Conservation (phyloP, 164 flowering plant genomes). For the Chimonanthus salicifolius region DNA sequence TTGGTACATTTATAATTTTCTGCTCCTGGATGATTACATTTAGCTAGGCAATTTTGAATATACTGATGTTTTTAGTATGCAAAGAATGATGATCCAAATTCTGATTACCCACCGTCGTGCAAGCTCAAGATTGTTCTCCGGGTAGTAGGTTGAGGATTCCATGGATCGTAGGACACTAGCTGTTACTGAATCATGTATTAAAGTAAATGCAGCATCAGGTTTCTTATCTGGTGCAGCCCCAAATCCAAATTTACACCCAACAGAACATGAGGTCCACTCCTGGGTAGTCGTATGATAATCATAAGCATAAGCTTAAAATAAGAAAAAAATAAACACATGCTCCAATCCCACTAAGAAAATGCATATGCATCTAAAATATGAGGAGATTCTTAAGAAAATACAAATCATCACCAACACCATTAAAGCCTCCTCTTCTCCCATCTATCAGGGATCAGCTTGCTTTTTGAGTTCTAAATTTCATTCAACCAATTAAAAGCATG, state of each 20-base stretch:
- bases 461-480: not conserved
- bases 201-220: conserved; percentile 6
- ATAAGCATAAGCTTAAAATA: not conserved
- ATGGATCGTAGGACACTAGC: conserved; percentile 64
- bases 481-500: not conserved
- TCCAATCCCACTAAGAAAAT: not conserved
- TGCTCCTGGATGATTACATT: too few species aligned
- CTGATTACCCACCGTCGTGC: conserved; percentile 97
- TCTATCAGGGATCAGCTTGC: too few species aligned
- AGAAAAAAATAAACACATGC: not conserved
- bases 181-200: conserved; percentile 13
- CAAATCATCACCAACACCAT: not conserved
- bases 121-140: conserved; percentile 55
- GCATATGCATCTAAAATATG: not conserved
- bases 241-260: conserved; percentile 66
- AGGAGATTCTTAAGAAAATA: not conserved
- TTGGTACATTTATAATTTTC: too few species aligned
- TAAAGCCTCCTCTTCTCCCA: too few species aligned
- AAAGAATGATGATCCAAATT: conserved; percentile 14
- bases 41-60: too few species aligned
- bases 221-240: conserved; percentile 17
- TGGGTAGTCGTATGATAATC: conserved; percentile 15
- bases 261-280: conserved; percentile 76
- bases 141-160: conserved; percentile 80
- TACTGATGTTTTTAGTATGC: not conserved